Conservation (phyloP, 805 yeast genomes). For the Metschnikowia similis region DNA sequence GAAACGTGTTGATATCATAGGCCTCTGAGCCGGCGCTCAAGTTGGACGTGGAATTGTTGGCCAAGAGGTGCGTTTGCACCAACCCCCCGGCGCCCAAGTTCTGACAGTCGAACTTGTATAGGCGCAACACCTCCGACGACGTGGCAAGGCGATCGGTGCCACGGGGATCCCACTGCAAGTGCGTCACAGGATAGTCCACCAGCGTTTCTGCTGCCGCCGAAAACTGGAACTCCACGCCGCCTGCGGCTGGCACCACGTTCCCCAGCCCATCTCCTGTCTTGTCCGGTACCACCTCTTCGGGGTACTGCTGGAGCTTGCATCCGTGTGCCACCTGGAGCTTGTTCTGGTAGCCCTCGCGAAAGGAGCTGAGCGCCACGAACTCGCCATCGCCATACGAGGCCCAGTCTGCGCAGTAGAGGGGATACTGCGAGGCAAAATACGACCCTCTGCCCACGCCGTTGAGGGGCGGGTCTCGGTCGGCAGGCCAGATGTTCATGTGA, state of each 20-base stretch:
- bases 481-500: neutral
- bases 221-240: conserved; percentile 31
- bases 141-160: conserved; percentile 53
- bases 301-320: conserved; percentile 18
- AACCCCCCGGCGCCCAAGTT: conserved; percentile 35
- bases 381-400: conserved; percentile 29
- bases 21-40: conserved; percentile 40
- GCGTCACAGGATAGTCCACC: conserved; percentile 66
- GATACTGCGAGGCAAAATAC: conserved; percentile 20
- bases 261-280: conserved; percentile 12
- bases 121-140: conserved; percentile 65
- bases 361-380: conserved; percentile 66
- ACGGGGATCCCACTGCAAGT: conserved; percentile 69
- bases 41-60: conserved; percentile 36
- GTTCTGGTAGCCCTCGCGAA: conserved; percentile 72
- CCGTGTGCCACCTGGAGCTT: conserved; percentile 50
- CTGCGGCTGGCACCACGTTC: too few species aligned
- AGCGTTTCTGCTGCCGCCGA: conserved; percentile 46
- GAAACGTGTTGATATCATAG: conserved; percentile 49
- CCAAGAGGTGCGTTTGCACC: conserved; percentile 38
- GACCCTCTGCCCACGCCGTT: conserved; percentile 6
- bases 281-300: conserved; percentile 18
- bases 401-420: conserved; percentile 38
- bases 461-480: neutral
- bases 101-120: conserved; percentile 52